A percentile compares a stretch with the other conserved stretches of the same genome.
phyloP scores from a whole-genome alignment of 1,139 yeast species.

The Candida tunisiensis region DNA sequence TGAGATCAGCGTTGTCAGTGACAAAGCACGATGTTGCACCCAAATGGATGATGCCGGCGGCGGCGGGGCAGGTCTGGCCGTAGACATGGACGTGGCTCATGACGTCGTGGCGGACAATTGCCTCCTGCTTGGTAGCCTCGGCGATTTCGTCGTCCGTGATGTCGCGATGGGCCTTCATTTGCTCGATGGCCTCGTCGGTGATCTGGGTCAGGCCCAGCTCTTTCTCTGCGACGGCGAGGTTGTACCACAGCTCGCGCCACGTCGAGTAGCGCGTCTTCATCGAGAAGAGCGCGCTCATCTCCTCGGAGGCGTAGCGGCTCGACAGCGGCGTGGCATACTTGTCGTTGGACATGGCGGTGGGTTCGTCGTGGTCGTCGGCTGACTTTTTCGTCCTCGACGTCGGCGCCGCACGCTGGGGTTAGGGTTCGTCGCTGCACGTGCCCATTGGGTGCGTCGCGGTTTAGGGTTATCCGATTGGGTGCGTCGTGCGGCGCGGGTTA shows the following conservation, averaged over 20 bases:
- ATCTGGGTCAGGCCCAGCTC: constrained; percentile 74
- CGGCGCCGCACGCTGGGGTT: too few relatives aligned
- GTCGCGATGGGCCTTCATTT: constrained; percentile 59
- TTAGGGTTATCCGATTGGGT: too few relatives aligned
- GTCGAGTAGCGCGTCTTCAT: constrained; percentile 89
- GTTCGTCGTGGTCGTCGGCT: too few relatives aligned
- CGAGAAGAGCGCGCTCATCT: constrained; percentile 88
- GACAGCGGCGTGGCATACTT: constrained; percentile 79
- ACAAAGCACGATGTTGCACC: constrained; percentile 98
- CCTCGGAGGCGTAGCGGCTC: constrained; percentile 93
- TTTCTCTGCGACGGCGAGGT: constrained; percentile 89
- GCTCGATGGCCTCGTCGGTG: constrained; percentile 79
- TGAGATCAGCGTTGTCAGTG: constrained; percentile 95
- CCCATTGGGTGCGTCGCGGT: too few relatives aligned
- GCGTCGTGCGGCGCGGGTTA: too few relatives aligned
- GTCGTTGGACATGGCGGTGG: constrained; percentile 11
- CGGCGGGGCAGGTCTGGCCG: constrained; percentile 86
- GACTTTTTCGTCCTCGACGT: too few relatives aligned
- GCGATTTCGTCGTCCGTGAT: constrained; percentile 89
- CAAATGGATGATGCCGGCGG: constrained; percentile 93
- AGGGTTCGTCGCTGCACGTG: too few relatives aligned
- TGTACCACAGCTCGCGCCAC: constrained; percentile 97
- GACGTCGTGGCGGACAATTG: constrained; percentile 96
- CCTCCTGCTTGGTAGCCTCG: constrained; percentile 84
- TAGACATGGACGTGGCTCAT: constrained; percentile 98